Evolutionary conservation across 1,139 yeast genomes (phyloP), one percentile per base, ranked within the genome.

Genomic region (Nakaseomyces delphensis): DNA sequence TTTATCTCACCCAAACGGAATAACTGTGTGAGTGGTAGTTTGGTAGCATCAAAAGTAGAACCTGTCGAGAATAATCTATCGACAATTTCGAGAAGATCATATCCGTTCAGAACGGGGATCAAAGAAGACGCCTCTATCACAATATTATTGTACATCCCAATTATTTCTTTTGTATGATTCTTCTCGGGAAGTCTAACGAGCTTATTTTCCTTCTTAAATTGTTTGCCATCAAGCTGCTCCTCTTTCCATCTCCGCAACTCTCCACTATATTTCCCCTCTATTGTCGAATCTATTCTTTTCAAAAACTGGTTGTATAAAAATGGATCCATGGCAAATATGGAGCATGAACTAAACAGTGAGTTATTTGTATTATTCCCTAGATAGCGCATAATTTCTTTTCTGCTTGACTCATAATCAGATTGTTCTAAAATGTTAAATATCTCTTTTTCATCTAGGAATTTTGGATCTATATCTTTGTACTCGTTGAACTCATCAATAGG

Each of bases 1-100:
- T 58, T 44, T 16, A 58, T 44, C 23, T 49, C 47, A 6, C 62
- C 62, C 14, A 53, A 36, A 1, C 45, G 46, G 13, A 54, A 42
- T 24, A 57, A 35, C 32, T 56, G 53, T 13, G 15, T 47, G 47
- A 13, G 51, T 35, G 15, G 43, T 45, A 28, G 51, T 30, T 9
- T 48, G 38, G 10, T 46, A 30, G 52, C 46, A 11, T 46, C 36
- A 21, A 55, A 55, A 7, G 45, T 43, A 9, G 54, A 49, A 5
- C 50, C 53, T 36, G 51, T 46, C 9, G 51, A 48, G 38, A 56
- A 53, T 15, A 43, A 28, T 36, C 49, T 49, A 16, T 52, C 55
- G 16, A 49, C 41, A 8, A 44, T 38, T 11, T 43, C 41, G 10
- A 46, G n/a, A 29, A 55, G 42, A 13, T 48, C 49, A 16, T 43